Evolutionary conservation across 139 green algal genomes (phyloP), one percentile per base, ranked within the genome.

Genomic region (Chlamydomonas sp.): DNA sequence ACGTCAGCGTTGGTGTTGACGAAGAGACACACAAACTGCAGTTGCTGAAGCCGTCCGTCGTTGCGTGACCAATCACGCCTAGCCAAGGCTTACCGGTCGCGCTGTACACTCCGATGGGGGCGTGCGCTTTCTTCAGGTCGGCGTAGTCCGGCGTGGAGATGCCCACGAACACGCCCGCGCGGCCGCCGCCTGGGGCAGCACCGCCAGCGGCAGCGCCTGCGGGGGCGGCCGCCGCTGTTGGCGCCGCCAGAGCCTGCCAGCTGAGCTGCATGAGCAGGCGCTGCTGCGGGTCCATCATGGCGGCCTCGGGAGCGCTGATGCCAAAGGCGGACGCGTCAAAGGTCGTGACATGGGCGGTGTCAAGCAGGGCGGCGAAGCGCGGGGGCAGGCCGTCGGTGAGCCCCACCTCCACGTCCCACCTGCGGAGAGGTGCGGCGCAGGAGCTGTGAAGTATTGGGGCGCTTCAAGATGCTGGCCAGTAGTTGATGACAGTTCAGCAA

Each of bases 311-410:
- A 1, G 77, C 78, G 9, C 91, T 94, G 12, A 98, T 85, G 68
- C 92, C 92, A 80, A 98, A 96, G 0, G 92, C 89, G 5, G 77
- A 81, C 3, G 87, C 80, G 80, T 98, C 97, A 88, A 98, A 98
- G 4, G 85, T 12, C n/a, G 92, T 68, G 2, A 92, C 89, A 62
- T 87, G 82, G 62, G 64, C 18, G 7, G 62, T 58, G 16, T 80
- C 63, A 75, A 95, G 69, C 82, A 94, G 96, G 17, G 90, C 89
- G 58, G 92, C 94, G 88, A 97, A 98, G 18, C 94, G 85, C 4
- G 92, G 85, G 14, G 92, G 63, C 9, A 80, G 63, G 20, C 92
- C 87, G 0, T 88, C 7, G 0, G 86, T 90, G 18, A 93, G 84
- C 68, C 77, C 62, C 10, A 79, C 15, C 71, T 96, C 93, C 31